Conservation (phyloP, 495 filamentous ascomycete species). For the Neurospora sp. region DNA sequence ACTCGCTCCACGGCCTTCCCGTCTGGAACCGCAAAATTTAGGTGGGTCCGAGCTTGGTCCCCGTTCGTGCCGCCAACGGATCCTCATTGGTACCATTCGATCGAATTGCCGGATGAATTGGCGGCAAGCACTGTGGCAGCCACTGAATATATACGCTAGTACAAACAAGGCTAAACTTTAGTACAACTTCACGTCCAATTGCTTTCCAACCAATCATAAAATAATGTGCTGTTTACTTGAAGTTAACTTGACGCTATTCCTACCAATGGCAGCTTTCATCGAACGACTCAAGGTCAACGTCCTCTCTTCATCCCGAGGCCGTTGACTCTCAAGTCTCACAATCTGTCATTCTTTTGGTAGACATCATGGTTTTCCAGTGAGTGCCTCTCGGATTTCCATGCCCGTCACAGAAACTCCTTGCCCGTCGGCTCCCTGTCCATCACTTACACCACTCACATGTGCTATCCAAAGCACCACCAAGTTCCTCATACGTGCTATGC, state of each 20-base stretch:
- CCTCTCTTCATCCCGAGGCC: background rate
- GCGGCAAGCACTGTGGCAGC: background rate
- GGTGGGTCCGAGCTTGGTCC: constrained; percentile 3
- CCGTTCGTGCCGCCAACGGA: background rate
- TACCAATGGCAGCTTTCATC: background rate
- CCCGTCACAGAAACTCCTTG: too few relatives aligned
- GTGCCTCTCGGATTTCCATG: background rate
- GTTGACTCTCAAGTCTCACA: background rate
- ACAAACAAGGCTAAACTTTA: background rate
- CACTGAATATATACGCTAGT: too few relatives aligned
- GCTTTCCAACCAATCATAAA: background rate
- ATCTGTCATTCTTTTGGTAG: background rate
- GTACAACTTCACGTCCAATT: background rate
- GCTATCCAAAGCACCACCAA: too few relatives aligned
- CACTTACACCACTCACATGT: background rate
- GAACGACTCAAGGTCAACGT: background rate
- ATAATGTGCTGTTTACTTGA: background rate
- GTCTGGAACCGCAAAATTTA: constrained; percentile 3
- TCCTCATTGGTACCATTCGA: background rate
- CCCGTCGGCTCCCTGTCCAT: background rate
- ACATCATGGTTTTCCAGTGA: background rate
- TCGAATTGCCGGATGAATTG: background rate
- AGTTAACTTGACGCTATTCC: background rate
- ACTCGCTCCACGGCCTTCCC: background rate
- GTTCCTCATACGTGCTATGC: too few relatives aligned